Conservation (phyloP, 208 protist species). For the Trypanosoma theileri region DNA sequence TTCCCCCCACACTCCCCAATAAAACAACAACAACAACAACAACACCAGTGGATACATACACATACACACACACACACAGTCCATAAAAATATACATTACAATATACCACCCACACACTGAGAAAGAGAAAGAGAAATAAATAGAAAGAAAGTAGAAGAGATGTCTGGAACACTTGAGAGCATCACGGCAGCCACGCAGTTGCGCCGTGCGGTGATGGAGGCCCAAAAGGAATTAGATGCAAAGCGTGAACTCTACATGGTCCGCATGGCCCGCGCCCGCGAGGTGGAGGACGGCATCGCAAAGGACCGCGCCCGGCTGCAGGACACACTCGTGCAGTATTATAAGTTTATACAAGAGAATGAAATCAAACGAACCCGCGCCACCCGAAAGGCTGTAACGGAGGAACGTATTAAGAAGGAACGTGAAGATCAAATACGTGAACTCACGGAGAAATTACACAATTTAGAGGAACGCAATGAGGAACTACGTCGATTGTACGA, state of each 20-base stretch:
- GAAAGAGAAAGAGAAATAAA: conserved; percentile 11
- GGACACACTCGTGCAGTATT: conserved; percentile 91
- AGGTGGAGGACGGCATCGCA: conserved; percentile 78
- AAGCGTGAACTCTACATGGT: conserved; percentile 84
- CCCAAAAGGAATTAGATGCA: conserved; percentile 84
- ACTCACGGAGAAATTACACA: conserved; percentile 51
- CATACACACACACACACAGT: too few species aligned
- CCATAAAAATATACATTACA: conserved; percentile 2
- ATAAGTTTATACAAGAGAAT: conserved; percentile 94
- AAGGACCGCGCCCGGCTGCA: conserved; percentile 81
- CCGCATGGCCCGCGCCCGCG: conserved; percentile 81
- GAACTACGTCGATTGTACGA: conserved; percentile 59
- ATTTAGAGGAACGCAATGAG: conserved; percentile 62
- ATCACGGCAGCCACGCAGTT: conserved; percentile 90
- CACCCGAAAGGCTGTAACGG: conserved; percentile 82
- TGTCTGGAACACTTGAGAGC: conserved; percentile 85
- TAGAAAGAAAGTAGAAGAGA: conserved; percentile 22
- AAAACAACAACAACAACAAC: too few species aligned
- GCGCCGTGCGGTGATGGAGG: conserved; percentile 78
- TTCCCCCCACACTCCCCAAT: too few species aligned
- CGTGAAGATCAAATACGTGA: conserved; percentile 80
- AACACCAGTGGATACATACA: too few species aligned
- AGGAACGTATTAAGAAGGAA: conserved; percentile 84
- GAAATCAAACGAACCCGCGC: conserved; percentile 90
- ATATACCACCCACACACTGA: not conserved